A percentile compares a stretch with the other conserved stretches of the same genome.
phyloP scores from a whole-genome alignment of 2,329 filamentous ascomycete species.

The Drechslerella dactyloides region DNA sequence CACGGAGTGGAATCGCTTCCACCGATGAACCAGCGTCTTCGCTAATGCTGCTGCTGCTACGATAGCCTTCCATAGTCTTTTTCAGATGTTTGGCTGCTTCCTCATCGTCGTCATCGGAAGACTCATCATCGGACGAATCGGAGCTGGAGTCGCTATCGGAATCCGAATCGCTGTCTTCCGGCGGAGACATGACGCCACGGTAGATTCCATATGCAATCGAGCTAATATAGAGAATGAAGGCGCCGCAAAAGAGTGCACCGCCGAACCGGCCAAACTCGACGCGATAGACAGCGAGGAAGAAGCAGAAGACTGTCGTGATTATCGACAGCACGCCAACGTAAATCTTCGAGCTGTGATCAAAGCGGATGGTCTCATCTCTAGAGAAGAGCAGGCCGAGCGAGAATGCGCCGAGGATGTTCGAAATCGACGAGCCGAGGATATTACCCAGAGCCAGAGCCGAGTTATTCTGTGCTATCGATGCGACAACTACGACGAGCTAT shows the following conservation, averaged over 20 bases:
- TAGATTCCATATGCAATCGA: constrained; percentile 61
- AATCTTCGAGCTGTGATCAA: constrained; percentile 62
- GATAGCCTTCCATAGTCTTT: constrained; percentile 41
- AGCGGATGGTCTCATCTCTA: constrained; percentile 56
- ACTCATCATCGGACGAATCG: constrained; percentile 53
- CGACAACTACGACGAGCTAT: constrained; percentile 63
- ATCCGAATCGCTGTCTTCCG: constrained; percentile 60
- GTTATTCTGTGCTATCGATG: constrained; percentile 60
- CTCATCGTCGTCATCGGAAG: constrained; percentile 50
- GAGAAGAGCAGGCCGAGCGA: constrained; percentile 63
- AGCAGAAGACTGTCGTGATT: constrained; percentile 59
- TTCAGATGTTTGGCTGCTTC: constrained; percentile 49
- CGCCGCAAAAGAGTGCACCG: constrained; percentile 57
- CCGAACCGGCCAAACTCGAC: constrained; percentile 58
- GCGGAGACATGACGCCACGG: constrained; percentile 59
- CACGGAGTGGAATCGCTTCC: constrained; percentile 38
- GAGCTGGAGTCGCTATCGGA: constrained; percentile 57
- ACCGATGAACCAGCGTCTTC: constrained; percentile 43
- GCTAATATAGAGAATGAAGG: constrained; percentile 61
- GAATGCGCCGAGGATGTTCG: constrained; percentile 66
- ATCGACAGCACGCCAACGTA: constrained; percentile 61
- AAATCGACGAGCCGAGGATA: constrained; percentile 64
- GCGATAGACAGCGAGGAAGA: constrained; percentile 57
- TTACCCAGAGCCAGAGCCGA: constrained; percentile 64
- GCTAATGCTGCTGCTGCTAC: constrained; percentile 39